Conservation (phyloP, 306 rosid species). For the Prinsepia uniflora region DNA sequence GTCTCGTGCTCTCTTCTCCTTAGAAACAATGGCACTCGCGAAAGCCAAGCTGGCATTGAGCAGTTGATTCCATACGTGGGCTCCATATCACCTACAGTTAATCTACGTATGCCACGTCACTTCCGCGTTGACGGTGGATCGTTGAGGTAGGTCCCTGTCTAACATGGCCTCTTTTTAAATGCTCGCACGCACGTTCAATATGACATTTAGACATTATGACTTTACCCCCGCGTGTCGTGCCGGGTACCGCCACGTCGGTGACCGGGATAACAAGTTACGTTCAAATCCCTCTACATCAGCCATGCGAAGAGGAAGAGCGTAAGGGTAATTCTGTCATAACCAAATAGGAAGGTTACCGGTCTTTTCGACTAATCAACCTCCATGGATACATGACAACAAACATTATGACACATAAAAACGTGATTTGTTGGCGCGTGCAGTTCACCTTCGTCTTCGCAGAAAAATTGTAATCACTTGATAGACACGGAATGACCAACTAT, state of each 20-base stretch:
- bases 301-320: rapidly evolving
- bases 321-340: neutral
- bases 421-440: neutral
- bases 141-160: constrained; percentile 36
- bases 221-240: constrained; percentile 31
- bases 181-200: constrained; percentile 34
- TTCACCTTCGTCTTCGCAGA: neutral
- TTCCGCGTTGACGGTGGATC: constrained; percentile 42
- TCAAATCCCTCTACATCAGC: neutral
- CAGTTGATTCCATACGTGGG: constrained; percentile 34
- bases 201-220: neutral
- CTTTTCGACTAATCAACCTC: constrained; percentile 16
- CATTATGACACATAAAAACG: neutral
- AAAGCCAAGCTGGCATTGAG: constrained; percentile 26
- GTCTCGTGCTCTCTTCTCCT: constrained; percentile 27
- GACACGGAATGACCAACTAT: constrained; percentile 14
- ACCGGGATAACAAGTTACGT: neutral
- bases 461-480: neutral
- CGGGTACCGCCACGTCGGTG: constrained; percentile 29
- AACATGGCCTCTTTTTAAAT: constrained; percentile 28
- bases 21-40: neutral
- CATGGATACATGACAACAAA: constrained; percentile 12
- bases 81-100: constrained; percentile 26
- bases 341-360: constrained; percentile 10
- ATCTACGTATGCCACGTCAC: constrained; percentile 36